These are phyloP conservation scores for Scutellaria barbata DNA, from an alignment of 257 asterid genomes.

Conservation along the genomic window DNA sequence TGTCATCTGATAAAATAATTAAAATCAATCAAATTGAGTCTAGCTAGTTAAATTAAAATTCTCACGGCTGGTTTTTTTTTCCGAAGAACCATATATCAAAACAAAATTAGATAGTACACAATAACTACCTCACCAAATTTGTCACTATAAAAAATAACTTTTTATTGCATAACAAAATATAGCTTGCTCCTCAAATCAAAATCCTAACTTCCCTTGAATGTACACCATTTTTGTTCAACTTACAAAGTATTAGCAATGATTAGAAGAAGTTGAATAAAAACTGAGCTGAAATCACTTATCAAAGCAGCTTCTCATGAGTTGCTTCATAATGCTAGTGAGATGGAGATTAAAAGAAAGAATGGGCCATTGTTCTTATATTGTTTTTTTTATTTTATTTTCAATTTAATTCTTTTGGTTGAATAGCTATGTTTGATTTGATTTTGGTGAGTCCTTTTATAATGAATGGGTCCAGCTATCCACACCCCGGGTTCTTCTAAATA, in stretches of 20 bases:
- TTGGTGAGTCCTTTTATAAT: not conserved
- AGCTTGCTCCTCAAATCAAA: no score
- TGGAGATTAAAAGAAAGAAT: not conserved
- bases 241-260: conserved; percentile 14
- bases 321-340: conserved; percentile 16
- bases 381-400: not conserved
- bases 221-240: not conserved
- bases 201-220: not conserved
- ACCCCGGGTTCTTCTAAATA: no score
- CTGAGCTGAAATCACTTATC: conserved; percentile 38
- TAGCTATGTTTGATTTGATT: not conserved
- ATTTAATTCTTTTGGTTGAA: not conserved
- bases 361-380: not conserved
- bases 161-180: no score
- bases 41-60: no score
- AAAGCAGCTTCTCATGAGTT: conserved; percentile 36
- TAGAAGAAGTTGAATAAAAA: conserved; percentile 15
- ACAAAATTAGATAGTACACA: no score
- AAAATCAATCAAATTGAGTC: no score
- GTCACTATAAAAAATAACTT: no score
- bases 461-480: no score
- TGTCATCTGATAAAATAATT: no score
- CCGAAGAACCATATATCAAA: no score
- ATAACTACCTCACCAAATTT: no score
- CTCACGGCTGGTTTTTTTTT: no score